These are phyloP conservation scores for Eucalyptus virginea DNA, from an alignment of 345 rosid species.

Conservation along the genomic window DNA sequence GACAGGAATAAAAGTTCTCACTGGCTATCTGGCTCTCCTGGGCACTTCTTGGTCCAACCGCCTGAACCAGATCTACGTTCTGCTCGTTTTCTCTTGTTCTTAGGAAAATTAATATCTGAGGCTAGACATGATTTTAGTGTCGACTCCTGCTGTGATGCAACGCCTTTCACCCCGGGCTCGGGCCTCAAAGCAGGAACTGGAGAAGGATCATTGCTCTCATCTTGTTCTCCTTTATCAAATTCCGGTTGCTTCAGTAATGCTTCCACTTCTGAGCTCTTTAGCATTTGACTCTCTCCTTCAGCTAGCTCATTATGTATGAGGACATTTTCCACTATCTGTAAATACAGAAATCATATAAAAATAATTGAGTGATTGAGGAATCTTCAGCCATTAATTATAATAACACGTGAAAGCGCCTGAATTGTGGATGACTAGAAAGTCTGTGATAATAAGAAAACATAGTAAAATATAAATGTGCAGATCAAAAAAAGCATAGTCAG, in stretches of 20 bases:
- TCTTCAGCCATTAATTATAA: not conserved
- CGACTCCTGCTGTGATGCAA: slow-evolving; percentile 14
- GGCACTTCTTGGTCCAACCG: slow-evolving; percentile 61
- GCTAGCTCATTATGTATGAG: slow-evolving; percentile 39
- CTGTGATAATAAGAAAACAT: not conserved
- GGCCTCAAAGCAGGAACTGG: slow-evolving; percentile 18
- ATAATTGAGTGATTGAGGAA: not conserved
- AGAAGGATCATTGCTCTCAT: slow-evolving; percentile 32
- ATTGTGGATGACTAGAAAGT: not conserved
- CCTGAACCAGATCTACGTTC: slow-evolving; percentile 66
- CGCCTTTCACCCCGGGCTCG: slow-evolving; percentile 3
- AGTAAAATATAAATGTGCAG: not conserved
- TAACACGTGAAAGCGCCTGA: not conserved
- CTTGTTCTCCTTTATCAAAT: slow-evolving; percentile 40
- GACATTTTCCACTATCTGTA: slow-evolving; percentile 51
- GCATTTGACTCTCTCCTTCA: slow-evolving; percentile 23
- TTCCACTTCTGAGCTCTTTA: slow-evolving; percentile 22
- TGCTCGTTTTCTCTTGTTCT: slow-evolving; percentile 81
- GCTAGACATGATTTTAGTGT: slow-evolving; percentile 64
- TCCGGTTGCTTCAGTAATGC: slow-evolving; percentile 8
- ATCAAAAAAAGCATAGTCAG: not conserved
- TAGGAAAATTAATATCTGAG: slow-evolving; percentile 54
- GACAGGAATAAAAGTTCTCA: slow-evolving; percentile 1
- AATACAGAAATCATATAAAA: not conserved
- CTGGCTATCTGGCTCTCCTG: slow-evolving; percentile 67